Base-by-base conservation (phyloP, 768 basidiomycete species). In the Chalciporus sphaerocephalus region DNA sequence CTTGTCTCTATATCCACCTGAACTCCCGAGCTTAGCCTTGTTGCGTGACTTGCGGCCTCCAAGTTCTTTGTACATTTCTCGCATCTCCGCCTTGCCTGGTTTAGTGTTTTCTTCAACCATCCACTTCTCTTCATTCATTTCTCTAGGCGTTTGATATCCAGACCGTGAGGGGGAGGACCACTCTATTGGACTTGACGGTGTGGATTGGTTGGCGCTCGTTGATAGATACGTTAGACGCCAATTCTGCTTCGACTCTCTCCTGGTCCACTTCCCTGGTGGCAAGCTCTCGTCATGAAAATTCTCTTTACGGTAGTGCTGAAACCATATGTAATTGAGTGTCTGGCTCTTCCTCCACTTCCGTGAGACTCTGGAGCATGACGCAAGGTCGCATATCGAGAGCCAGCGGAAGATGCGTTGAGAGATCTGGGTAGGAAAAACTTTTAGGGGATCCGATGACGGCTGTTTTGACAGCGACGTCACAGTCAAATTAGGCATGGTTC, bases 301-400 rank as follows among this genome's bases (percentile, higher is more conserved):
- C 50, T 92, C 88, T 53, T 85, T 88, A 44, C 93, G 74, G 62
- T 91, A 92, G 53, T 88, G 85, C 53, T 89, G 87, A 70, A 94
- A 96, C 93, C 93, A 96, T 9, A 95, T 84, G 61, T 95, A 94
- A 66, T 96, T 96, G 48, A 95, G 64, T 0, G 92, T 88, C 69
- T 93, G 90, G 52, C 89, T 92, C 61, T 81, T 81, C 48, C 74
- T 78, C 93, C 93, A 96, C 67, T 91, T 87, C 65, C 78, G 83
- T 38, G 80, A 90, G 5, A 95, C 91, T 25, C 83, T 66, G 18
- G 91, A 78, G 57, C 90, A 93, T 44, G 78, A 74, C 4, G 87
- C 84, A 30, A 95, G 76, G 44, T 90, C 82, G 46, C 66, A 66
- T 22, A 86, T 68, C 11, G 77, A 65, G 6, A 96, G 70, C 41